Evolutionary conservation across 2,329 filamentous ascomycete species (phyloP), one percentile per base, ranked within the genome.

Genomic region (Exophiala aquamarina): DNA sequence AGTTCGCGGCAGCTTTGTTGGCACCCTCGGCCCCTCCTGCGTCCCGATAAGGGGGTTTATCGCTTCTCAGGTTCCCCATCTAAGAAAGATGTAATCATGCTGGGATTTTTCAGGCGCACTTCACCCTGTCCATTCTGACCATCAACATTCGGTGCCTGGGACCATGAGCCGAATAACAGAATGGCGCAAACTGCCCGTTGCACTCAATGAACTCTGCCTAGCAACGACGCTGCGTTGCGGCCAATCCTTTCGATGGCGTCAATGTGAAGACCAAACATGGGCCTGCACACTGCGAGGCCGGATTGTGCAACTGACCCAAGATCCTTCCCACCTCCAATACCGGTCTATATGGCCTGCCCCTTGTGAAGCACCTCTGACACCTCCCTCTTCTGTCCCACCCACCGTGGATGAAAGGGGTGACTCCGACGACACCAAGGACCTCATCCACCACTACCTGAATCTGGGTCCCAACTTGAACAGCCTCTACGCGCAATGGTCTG

Each of bases 171-270:
- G 75, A 21, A 73, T 82, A n/a, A 76, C 84, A 13, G 86, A 89
- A 64, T 98, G 93, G 93, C 82, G 82, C 56, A 94, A 88, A 71
- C 72, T 98, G 58, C 90, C 93, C 18, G 73, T 96, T 32, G 87
- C 77, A 51, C 71, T 95, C 26, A 81, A 84, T 3, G 93, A 98
- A 65, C 79, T 98, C 3, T 96, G 89, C 65, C 90, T 98, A 57
- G 89, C 95, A 61, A 98, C 92, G 0, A 95, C 90, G 0, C 74
- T 98, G 26, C 84, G 92, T 53, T 98, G 93, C 66, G 93, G 93
- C 3, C 93, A 98, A 67, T 95, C 92, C 1, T 98, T 98, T 59
- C 72, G 82, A 73, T 98, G 93, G 93, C 86, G 85, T 52, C 90
- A 91, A 64, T 81, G 89, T 39, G 79, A 77, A 39, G 72, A 83